Conservation (phyloP, 2,329 filamentous ascomycete species). For the Fusarium heterosporum region DNA sequence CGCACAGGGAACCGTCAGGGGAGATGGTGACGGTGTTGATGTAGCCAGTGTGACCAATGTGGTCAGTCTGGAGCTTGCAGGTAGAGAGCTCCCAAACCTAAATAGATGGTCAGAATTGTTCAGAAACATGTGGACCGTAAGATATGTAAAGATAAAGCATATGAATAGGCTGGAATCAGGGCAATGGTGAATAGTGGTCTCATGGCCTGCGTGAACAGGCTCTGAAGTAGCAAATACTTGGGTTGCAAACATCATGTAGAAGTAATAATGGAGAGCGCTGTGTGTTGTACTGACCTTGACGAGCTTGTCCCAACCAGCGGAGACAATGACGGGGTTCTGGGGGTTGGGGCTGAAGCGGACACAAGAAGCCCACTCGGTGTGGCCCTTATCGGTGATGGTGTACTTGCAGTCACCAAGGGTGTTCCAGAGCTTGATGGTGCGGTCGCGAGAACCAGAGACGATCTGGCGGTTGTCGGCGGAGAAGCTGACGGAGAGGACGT, state of each 20-base stretch:
- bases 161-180: slow-evolving; percentile 70
- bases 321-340: slow-evolving; percentile 99
- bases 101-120: slow-evolving; percentile 27
- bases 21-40: slow-evolving; percentile 99
- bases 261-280: background rate
- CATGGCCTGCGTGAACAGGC: slow-evolving; percentile 83
- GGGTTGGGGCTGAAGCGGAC: slow-evolving; percentile 99
- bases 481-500: slow-evolving; percentile 99
- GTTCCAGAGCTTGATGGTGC: slow-evolving; percentile 99
- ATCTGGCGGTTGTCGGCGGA: slow-evolving; percentile 99
- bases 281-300: slow-evolving; percentile 85
- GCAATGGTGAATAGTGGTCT: slow-evolving; percentile 92
- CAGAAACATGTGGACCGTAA: background rate
- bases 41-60: slow-evolving; percentile 99
- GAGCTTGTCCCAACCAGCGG: slow-evolving; percentile 98
- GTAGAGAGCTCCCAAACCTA: slow-evolving; percentile 99
- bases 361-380: slow-evolving; percentile 99
- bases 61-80: slow-evolving; percentile 99
- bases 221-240: slow-evolving; percentile 99
- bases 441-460: slow-evolving; percentile 97
- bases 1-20: slow-evolving; percentile 98
- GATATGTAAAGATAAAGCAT: slow-evolving; percentile 14
- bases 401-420: slow-evolving; percentile 99
- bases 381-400: slow-evolving; percentile 99
- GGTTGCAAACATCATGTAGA: slow-evolving; percentile 88